Evolutionary conservation across 257 asterid species (phyloP), one percentile per base, ranked within the genome.

Genomic region (Craterostigma plantagineum): DNA sequence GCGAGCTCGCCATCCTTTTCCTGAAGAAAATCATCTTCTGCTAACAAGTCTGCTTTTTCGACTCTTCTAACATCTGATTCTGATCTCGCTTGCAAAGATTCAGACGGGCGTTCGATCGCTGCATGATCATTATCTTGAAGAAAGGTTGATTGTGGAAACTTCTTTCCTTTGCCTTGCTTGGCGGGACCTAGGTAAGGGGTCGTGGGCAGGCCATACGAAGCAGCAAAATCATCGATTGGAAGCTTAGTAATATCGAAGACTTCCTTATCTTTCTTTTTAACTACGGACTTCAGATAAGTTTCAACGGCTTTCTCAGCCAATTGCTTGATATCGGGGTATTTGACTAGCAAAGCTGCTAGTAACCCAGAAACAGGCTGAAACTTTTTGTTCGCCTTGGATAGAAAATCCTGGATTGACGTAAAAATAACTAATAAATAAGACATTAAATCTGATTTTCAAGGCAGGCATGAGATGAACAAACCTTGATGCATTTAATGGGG

Each of bases 171-270:
- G 41, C 43, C 56, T 49, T 69, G 78, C 47, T 83, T 83, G 16
- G 79, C 63, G 63, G 80, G 77, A 27, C 94, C 77, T 48, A 90
- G 59, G 54, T 75, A 83, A 35, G 99, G 99, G 51, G 94, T 79
- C 92, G 80, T 65, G 17, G 99, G 96, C 55, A 90, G 94, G 55
- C 99, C 99, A 46, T 83, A 57, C 43, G 99, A 90, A 59, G 92
- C 94, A 50, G 91, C 57, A 53, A 35, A 83, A 34, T 75, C 92
- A 36, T 76, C 96, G 46, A 80, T 54, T 0, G 91, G 81, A 47
- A 83, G 94, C 53, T 79, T 66, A 27, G 63, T 68, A 46, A 80
- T 81, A 37, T 83, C 91, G 63, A 90, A 83, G 51, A 80, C 58
- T 66, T 90, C 99, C 65, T 75, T 90, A 52, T 90, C 94, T 14